A percentile compares a stretch with the other conserved stretches of the same genome.
These are phyloP conservation scores for Pleodorina starrii DNA, from an alignment of 139 green algal genomes.

Conservation along the genomic window DNA sequence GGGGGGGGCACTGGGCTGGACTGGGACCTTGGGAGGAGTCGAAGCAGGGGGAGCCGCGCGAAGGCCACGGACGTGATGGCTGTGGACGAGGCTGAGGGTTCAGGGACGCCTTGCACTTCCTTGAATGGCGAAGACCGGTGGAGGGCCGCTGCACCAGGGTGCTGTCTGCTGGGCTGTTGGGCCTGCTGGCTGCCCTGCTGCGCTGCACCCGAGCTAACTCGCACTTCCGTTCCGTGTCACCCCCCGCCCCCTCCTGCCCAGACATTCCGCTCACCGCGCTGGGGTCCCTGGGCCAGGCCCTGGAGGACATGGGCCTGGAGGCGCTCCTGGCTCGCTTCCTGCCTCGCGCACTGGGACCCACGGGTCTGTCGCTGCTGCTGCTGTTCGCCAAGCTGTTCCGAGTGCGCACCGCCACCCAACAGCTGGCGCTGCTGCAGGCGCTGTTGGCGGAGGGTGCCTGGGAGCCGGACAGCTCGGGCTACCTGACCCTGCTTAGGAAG, in stretches of 20 bases:
- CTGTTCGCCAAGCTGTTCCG: constrained; percentile 37
- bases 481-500: constrained; percentile 18
- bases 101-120: too few relatives aligned
- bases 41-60: not conserved
- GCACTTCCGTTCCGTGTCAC: too few relatives aligned
- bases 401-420: constrained; percentile 24
- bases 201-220: too few relatives aligned
- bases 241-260: not conserved
- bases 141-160: too few relatives aligned
- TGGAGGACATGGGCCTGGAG: constrained; percentile 27
- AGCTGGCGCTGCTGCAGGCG: constrained; percentile 37
- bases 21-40: not conserved
- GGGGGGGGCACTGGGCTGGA: not conserved
- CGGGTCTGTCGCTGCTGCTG: constrained; percentile 33
- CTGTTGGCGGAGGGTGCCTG: constrained; percentile 14
- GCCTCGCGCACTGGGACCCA: not conserved
- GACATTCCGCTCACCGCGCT: constrained; percentile 3
- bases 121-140: too few relatives aligned
- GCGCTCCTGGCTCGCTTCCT: not conserved
- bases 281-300: constrained; percentile 8
- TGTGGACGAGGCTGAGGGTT: too few relatives aligned
- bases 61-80: too few relatives aligned
- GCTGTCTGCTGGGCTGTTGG: too few relatives aligned
- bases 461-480: not conserved
- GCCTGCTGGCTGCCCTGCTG: too few relatives aligned